These are phyloP conservation scores for Eutrema japonicum DNA, from an alignment of 345 rosid genomes.

Conservation along the genomic window DNA sequence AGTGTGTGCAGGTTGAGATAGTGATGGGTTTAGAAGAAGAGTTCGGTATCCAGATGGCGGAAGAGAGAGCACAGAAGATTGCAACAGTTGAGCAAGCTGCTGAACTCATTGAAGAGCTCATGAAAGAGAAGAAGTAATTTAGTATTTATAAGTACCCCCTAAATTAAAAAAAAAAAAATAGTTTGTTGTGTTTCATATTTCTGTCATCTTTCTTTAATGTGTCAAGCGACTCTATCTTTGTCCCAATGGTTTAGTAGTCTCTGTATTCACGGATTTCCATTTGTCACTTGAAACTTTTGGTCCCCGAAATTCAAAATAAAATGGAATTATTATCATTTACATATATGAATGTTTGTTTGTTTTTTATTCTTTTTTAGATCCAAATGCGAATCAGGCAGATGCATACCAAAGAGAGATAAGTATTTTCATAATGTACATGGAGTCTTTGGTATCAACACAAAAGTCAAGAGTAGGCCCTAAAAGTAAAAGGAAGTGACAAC, in stretches of 20 bases:
- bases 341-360: neutral
- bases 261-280: conserved; percentile 24
- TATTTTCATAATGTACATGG: conserved; percentile 26
- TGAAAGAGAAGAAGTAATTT: conserved; percentile 44
- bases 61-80: conserved; percentile 67
- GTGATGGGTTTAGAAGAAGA: conserved; percentile 82
- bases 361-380: neutral
- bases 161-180: neutral
- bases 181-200: conserved; percentile 13
- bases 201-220: conserved; percentile 13
- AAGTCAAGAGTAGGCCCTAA: conserved; percentile 23
- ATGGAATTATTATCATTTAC: neutral
- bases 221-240: conserved; percentile 26
- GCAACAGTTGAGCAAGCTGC: conserved; percentile 71
- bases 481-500: conserved; percentile 26
- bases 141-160: neutral
- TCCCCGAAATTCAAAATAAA: neutral
- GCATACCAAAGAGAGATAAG: neutral
- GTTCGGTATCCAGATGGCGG: conserved; percentile 62
- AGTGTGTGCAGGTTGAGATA: conserved; percentile 63
- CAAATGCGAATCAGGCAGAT: neutral
- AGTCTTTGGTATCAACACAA: conserved; percentile 18
- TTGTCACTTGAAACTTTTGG: conserved; percentile 23
- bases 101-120: conserved; percentile 64
- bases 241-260: conserved; percentile 27